A percentile compares a stretch with the other conserved stretches of the same genome.
These are phyloP conservation scores for Geoglossum cookeanum DNA, from an alignment of 2,329 filamentous ascomycete genomes.

Conservation along the genomic window DNA sequence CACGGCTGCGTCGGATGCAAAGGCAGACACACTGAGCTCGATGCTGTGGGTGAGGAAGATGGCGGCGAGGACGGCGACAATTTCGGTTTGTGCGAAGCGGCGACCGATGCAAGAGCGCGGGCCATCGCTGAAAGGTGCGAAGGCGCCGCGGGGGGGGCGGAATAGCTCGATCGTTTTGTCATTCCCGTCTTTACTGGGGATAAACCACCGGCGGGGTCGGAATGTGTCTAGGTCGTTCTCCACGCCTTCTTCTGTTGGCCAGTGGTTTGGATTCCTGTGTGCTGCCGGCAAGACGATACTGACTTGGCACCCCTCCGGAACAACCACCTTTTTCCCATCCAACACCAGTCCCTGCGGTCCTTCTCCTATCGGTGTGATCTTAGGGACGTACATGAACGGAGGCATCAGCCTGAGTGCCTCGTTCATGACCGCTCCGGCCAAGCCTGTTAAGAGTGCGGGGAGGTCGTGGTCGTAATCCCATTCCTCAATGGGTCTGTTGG, in stretches of 20 bases:
- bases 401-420: constrained; percentile 58
- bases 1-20: constrained; percentile 35
- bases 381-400: constrained; percentile 53
- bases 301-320: constrained; percentile 39
- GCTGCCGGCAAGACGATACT: constrained; percentile 34
- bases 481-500: constrained; percentile 33
- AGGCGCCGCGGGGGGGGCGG: constrained; percentile 31
- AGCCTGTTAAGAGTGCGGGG: constrained; percentile 44
- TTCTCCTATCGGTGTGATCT: constrained; percentile 26
- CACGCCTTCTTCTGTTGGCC: constrained; percentile 30
- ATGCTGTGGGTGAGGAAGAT: constrained; percentile 41
- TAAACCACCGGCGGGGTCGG: constrained; percentile 50
- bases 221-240: constrained; percentile 37
- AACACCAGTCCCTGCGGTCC: constrained; percentile 37
- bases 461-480: constrained; percentile 57
- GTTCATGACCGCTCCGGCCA: constrained; percentile 60
- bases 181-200: not conserved
- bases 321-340: constrained; percentile 34
- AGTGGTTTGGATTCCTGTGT: constrained; percentile 53
- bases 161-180: constrained; percentile 28
- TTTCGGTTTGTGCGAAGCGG: constrained; percentile 36
- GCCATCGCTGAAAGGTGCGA: constrained; percentile 35
- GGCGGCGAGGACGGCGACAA: constrained; percentile 31
- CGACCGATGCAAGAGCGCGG: constrained; percentile 36
- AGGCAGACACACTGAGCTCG: constrained; percentile 48